Conservation (phyloP, 2,329 filamentous ascomycete species). For the Penicillium italicum region DNA sequence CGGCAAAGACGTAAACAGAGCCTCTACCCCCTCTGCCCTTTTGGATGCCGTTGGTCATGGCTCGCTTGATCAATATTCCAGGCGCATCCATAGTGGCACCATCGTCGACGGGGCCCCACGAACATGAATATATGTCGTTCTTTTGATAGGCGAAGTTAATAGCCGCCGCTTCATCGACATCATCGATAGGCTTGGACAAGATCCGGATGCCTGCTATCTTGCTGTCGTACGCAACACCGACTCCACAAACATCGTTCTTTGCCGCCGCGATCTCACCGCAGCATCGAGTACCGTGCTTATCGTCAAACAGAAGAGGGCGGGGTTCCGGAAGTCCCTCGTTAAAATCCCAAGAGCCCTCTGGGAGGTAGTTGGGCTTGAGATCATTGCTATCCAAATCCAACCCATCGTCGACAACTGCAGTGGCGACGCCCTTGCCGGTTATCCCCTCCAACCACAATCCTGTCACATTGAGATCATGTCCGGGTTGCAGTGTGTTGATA, state of each 20-base stretch:
- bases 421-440: slow-evolving; percentile 82
- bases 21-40: slow-evolving; percentile 78
- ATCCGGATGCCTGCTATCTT: slow-evolving; percentile 90
- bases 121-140: slow-evolving; percentile 98
- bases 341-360: slow-evolving; percentile 90
- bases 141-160: slow-evolving; percentile 89
- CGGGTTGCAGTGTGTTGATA: slow-evolving; percentile 72
- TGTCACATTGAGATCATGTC: slow-evolving; percentile 95
- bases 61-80: slow-evolving; percentile 78
- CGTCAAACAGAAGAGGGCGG: slow-evolving; percentile 75
- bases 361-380: slow-evolving; percentile 89
- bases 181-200: slow-evolving; percentile 81
- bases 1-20: slow-evolving; percentile 94
- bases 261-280: slow-evolving; percentile 90
- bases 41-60: slow-evolving; percentile 89
- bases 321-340: slow-evolving; percentile 80
- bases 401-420: slow-evolving; percentile 94
- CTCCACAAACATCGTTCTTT: slow-evolving; percentile 87
- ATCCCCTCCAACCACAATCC: slow-evolving; percentile 87
- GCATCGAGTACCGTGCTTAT: slow-evolving; percentile 88
- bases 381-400: slow-evolving; percentile 94
- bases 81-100: slow-evolving; percentile 92
- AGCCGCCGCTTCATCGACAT: slow-evolving; percentile 85
- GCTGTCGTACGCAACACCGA: slow-evolving; percentile 92
- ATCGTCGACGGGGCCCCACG: slow-evolving; percentile 95